Percentiles rank a stretch among this genome's conserved stretches.
Evolutionary conservation across 352 stramenopile species (phyloP).

Genomic region (Globisporangium rhizosaccharum): DNA sequence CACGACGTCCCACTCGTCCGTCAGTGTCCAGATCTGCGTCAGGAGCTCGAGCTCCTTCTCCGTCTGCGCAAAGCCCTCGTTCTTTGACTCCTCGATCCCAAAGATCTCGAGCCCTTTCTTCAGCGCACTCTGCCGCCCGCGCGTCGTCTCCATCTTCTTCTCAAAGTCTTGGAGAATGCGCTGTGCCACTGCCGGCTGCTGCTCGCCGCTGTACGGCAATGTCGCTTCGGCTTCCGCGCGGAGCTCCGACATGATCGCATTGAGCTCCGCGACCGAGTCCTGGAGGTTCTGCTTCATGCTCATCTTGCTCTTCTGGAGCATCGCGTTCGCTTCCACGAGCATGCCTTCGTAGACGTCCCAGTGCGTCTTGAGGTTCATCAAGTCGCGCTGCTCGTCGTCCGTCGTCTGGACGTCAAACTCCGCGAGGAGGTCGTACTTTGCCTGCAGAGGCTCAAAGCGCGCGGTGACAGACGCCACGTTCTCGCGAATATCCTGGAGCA

Average conservation of each 20-base stretch:
- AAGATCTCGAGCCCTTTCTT: constrained; percentile 93
- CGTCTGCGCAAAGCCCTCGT: constrained; percentile 80
- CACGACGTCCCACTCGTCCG: constrained; percentile 84
- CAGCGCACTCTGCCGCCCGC: constrained; percentile 58
- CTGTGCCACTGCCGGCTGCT: constrained; percentile 44
- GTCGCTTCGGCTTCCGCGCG: constrained; percentile 63
- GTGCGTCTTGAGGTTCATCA: constrained; percentile 56
- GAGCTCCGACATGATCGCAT: constrained; percentile 80
- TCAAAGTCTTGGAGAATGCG: constrained; percentile 84
- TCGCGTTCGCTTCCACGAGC: constrained; percentile 81
- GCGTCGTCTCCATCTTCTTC: constrained; percentile 81
- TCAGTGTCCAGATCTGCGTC: constrained; percentile 87
- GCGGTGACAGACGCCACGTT: constrained; percentile 55
- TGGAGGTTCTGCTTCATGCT: constrained; percentile 96
- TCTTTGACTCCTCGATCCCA: constrained; percentile 82
- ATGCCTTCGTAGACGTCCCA: constrained; percentile 86
- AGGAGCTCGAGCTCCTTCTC: constrained; percentile 88
- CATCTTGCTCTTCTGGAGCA: constrained; percentile 91
- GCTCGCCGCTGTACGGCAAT: constrained; percentile 70
- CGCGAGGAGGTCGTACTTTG: constrained; percentile 82
- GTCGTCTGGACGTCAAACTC: constrained; percentile 89
- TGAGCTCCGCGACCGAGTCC: constrained; percentile 84
- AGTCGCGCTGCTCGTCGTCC: constrained; percentile 77
- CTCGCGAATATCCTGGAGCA: constrained; percentile 87
- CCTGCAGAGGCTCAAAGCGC: constrained; percentile 80